Base-by-base conservation (phyloP, 192 early-diverging fungal genomes). In the Coemansia sp. region DNA sequence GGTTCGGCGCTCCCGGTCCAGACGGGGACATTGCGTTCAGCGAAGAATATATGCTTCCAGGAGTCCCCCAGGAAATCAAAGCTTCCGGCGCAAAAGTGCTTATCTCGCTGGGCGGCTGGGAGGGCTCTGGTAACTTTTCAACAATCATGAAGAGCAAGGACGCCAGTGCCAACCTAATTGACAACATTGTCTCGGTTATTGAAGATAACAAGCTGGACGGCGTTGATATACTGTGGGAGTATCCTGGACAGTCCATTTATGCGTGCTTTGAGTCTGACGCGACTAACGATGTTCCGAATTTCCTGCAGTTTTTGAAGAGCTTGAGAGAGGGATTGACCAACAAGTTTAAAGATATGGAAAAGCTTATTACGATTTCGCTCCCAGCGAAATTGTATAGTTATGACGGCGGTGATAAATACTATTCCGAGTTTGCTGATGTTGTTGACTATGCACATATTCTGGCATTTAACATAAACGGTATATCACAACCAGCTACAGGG, bases 201-300 rank as follows among this genome's bases (percentile, higher is more conserved):
- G 48, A 71, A 28, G 60, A 58, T 29, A 80, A 85, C 32, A 54
- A 67, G 2, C 70, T 83, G 6, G 82, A 86, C 54, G 85, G 86
- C 12, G 64, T 80, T 10, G 89, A 92, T 63, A 82, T 90, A 54
- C 88, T 89, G 56, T 89, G 80, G 85, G 89, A 91, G 65, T 89
- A 86, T 60, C 89, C 83, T 4, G 81, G 82, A 3, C 59, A 72
- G 18, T 25, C 58, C n/a, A 82, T 70, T 19, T 50, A 63, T 21
- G 52, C 52, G 4, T 71, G 73, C 28, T 80, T 73, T 33, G 53
- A 46, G 2, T 62, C 80, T 40, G 85, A 87, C 63, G 45, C 49
- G 0, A 58, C 60, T 2, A 83, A 85, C 51, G 90, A 92, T 60
- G 68, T 83, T 7, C 73, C 73, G 6, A 89, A 92, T 65, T 89